A percentile compares a stretch with the other conserved stretches of the same genome.
Conservation (phyloP, 495 filamentous ascomycete species). For the Lasiosphaeria ovina region DNA sequence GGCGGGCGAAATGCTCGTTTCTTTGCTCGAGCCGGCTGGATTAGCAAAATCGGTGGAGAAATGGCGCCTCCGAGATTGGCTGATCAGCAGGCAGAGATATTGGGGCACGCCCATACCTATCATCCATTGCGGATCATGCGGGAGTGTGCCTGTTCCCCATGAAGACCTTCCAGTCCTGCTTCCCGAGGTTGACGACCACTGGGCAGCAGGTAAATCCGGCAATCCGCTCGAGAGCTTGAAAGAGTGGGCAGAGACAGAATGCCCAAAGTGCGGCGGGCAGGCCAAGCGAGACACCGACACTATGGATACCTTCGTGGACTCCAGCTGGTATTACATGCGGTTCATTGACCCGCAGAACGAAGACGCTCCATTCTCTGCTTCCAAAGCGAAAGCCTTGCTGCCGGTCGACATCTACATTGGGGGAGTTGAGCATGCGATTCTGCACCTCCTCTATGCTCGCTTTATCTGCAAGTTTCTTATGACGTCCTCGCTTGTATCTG, state of each 20-base stretch:
- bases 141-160: constrained; percentile 72
- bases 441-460: constrained; percentile 87
- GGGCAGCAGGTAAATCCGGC: constrained; percentile 66
- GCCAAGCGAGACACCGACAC: constrained; percentile 88
- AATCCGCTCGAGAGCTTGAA: constrained; percentile 70
- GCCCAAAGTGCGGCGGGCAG: constrained; percentile 66
- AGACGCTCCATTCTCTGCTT: constrained; percentile 56
- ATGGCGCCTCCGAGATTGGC: constrained; percentile 81
- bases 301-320: constrained; percentile 95
- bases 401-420: constrained; percentile 87
- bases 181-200: constrained; percentile 66
- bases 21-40: constrained; percentile 52
- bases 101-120: constrained; percentile 92
- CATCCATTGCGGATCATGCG: constrained; percentile 76
- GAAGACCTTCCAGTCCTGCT: constrained; percentile 74
- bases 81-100: constrained; percentile 84
- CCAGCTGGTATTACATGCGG: constrained; percentile 87
- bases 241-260: constrained; percentile 73
- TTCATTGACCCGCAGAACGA: constrained; percentile 69
- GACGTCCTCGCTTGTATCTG: constrained; percentile 43
- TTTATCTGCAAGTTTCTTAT: constrained; percentile 88
- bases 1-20: constrained; percentile 60
- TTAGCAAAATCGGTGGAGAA: constrained; percentile 60
- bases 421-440: constrained; percentile 85
- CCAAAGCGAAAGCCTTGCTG: constrained; percentile 50